Conservation (phyloP, 441 rosid species). For the Bocquillonia castaneifolia region DNA sequence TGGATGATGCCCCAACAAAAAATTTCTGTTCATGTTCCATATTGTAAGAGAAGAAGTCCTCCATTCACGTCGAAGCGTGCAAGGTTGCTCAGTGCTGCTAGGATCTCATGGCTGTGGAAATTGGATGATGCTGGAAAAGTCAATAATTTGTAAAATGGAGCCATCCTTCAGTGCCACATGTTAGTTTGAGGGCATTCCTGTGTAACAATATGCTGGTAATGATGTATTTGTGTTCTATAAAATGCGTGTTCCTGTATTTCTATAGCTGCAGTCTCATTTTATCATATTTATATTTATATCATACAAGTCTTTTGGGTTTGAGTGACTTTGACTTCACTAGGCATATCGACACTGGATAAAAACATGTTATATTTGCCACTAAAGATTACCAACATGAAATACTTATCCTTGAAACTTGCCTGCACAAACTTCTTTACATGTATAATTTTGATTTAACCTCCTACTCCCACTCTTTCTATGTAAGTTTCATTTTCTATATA, state of each 20-base stretch:
- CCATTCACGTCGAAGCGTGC: constrained; percentile 10
- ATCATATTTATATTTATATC: constrained; percentile 3
- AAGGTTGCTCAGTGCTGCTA: constrained; percentile 2
- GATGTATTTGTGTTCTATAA: constrained; percentile 26
- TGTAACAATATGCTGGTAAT: constrained; percentile 30
- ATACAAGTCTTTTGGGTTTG: constrained; percentile 5
- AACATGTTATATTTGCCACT: neutral
- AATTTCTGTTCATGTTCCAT: constrained; percentile 49
- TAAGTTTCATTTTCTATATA: neutral
- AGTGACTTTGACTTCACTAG: neutral
- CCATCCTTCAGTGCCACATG: constrained; percentile 26
- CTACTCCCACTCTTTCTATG: neutral
- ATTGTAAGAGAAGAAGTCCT: constrained; percentile 30
- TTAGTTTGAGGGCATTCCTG: constrained; percentile 26
- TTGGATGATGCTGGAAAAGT: constrained; percentile 26
- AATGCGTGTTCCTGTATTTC: constrained; percentile 31
- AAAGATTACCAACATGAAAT: neutral
- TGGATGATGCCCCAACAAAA: constrained; percentile 50
- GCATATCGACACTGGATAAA: neutral
- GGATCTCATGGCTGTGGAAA: constrained; percentile 22
- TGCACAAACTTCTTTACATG: neutral
- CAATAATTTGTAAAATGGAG: constrained; percentile 31
- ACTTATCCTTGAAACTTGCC: neutral
- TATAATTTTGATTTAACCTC: neutral
- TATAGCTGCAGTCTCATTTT: constrained; percentile 15